These are phyloP conservation scores for Cafeteria roenbergensis DNA, from an alignment of 108 stramenopile species.

Conservation along the genomic window DNA sequence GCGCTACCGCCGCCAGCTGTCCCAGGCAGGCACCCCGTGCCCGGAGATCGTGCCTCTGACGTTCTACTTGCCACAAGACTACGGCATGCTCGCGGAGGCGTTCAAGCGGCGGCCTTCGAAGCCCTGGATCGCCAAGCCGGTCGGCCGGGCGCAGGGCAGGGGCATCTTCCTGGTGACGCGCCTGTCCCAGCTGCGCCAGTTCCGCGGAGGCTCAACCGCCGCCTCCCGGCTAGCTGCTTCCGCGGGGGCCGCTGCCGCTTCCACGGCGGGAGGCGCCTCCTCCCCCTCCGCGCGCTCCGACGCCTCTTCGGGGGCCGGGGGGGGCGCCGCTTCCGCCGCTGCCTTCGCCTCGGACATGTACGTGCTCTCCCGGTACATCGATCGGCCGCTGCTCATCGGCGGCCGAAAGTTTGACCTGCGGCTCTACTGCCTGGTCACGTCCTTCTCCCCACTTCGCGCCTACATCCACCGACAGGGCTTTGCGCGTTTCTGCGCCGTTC, in stretches of 20 bases:
- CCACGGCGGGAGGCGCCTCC: too few species aligned
- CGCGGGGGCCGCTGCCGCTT: too few species aligned
- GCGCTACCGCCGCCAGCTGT: constrained; percentile 35
- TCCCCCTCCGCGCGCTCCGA: too few species aligned
- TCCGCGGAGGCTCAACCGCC: too few species aligned
- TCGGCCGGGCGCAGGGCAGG: constrained; percentile 34
- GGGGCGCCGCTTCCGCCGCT: neutral
- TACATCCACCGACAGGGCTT: constrained; percentile 47
- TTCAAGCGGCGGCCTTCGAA: constrained; percentile 35
- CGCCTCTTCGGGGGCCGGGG: neutral
- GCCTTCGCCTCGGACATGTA: constrained; percentile 12
- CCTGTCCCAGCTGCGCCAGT: constrained; percentile 26
- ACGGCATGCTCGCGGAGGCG: constrained; percentile 42
- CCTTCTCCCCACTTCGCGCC: constrained; percentile 10
- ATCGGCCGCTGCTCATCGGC: constrained; percentile 58
- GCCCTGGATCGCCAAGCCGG: constrained; percentile 52
- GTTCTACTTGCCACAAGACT: constrained; percentile 43
- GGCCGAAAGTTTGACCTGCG: constrained; percentile 69
- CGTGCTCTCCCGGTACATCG: constrained; percentile 56
- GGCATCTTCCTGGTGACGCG: constrained; percentile 50
- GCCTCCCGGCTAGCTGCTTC: too few species aligned
- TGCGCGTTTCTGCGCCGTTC: constrained; percentile 52
- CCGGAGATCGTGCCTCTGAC: constrained; percentile 32
- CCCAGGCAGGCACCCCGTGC: constrained; percentile 4
- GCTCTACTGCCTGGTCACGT: constrained; percentile 47